Percentiles rank a stretch among this genome's conserved stretches.
Conservation (phyloP, 2,329 filamentous ascomycete genomes). For the Coniochaeta sp. region DNA sequence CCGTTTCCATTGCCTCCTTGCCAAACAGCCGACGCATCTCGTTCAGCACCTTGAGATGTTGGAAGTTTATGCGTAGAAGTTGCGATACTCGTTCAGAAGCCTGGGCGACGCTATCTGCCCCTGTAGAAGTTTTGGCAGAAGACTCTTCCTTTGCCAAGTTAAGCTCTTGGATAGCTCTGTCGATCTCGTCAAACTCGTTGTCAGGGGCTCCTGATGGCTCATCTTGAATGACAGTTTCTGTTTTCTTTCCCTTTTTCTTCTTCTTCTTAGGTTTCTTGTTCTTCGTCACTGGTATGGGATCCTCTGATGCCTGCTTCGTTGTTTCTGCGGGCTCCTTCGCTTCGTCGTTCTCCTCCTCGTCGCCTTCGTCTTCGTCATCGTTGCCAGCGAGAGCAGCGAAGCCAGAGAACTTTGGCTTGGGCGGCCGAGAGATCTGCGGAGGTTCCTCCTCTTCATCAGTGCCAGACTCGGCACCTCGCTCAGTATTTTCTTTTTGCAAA, state of each 20-base stretch:
- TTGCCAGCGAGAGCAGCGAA: slow-evolving; percentile 42
- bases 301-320: slow-evolving; percentile 3
- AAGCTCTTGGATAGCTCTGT: slow-evolving; percentile 43
- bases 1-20: slow-evolving; percentile 48
- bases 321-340: slow-evolving; percentile 19
- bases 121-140: background rate
- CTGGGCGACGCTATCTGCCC: background rate
- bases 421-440: slow-evolving; percentile 21
- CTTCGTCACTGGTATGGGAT: slow-evolving; percentile 23
- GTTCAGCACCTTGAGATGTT: slow-evolving; percentile 76
- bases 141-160: slow-evolving; percentile 21
- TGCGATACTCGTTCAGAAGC: slow-evolving; percentile 11
- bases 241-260: slow-evolving; percentile 26
- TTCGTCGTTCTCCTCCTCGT: slow-evolving; percentile 27
- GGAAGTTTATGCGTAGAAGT: slow-evolving; percentile 46
- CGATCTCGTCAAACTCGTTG: slow-evolving; percentile 44
- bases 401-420: slow-evolving; percentile 39
- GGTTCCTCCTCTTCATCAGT: slow-evolving; percentile 22
- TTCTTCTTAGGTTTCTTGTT: slow-evolving; percentile 27
- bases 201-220: slow-evolving; percentile 7
- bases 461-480: slow-evolving; percentile 21
- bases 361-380: slow-evolving; percentile 31
- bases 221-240: slow-evolving; percentile 22
- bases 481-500: slow-evolving; percentile 14
- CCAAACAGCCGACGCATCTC: slow-evolving; percentile 71